Base-by-base conservation (phyloP, 805 yeast species). In the Metschnikowia noctiluminum region DNA sequence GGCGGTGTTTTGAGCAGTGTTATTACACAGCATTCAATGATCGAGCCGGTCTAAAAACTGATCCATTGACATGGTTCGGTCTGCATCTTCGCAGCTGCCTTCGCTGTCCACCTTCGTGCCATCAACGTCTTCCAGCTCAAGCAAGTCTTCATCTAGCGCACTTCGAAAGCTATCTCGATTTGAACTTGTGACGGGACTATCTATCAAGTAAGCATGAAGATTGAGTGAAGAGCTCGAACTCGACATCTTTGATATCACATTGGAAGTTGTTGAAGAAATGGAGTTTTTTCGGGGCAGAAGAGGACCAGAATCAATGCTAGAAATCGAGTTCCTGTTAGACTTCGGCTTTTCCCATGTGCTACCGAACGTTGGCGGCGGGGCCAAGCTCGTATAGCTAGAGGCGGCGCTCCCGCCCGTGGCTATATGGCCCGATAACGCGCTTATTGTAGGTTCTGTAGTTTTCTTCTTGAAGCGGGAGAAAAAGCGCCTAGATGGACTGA, bases 191-290 rank as follows among this genome's bases (percentile, higher is more conserved):
- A 45, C 55, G 1, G 57, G 49, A 32, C 65, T 72, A 45, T 70
- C 76, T 13, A 74, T 70, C 45, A 73, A 62, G 50, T 70, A 73
- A 9, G 74, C 77, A 48, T 72, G 68, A 41, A 73, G 62, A 51
- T 73, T 73, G 32, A 73, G 59, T 28, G 73, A 68, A 26, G 74
- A 68, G 47, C 68, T 67, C 30, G 74, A 68, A 49, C 74, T 69
- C 35, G 75, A 62, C 35, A 73, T 68, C 34, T 69, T 61, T 44
- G 62, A 54, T 10, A 72, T 58, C 6, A 64, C 62, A 35, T 52
- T 58, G 31, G 59, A 56, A n/a, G 53, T 40, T 10, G 55, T 48
- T 2, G 71, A 63, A 7, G 57, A 43, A 14, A 62, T 40, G 16
- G 72, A 66, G 51, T 61, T 64, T 34, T 66, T 64, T 13, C 73